Percentiles rank a stretch among this genome's conserved stretches.
phyloP scores from a whole-genome alignment of 2,329 filamentous ascomycete genomes.

The Colletotrichum cuscutae region DNA sequence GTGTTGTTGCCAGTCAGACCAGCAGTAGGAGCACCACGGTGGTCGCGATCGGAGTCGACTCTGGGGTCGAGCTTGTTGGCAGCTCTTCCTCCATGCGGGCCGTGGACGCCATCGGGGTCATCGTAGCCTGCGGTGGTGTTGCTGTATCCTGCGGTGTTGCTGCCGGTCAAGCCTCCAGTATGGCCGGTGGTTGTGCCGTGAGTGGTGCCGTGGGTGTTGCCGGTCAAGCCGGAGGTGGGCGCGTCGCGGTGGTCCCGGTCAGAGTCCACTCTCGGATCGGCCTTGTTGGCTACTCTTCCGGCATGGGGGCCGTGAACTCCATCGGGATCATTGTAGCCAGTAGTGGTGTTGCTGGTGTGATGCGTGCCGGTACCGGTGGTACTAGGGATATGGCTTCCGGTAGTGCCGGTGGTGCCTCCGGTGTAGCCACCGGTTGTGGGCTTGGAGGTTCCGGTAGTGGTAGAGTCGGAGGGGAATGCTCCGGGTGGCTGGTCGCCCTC shows the following conservation, averaged over 20 bases:
- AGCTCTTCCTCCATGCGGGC: conserved; percentile 49
- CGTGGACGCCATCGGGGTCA: conserved; percentile 38
- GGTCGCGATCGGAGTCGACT: conserved; percentile 56
- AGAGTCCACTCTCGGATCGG: conserved; percentile 60
- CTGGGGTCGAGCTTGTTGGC: conserved; percentile 60
- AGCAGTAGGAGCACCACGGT: conserved; percentile 20
- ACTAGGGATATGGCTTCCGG: neutral
- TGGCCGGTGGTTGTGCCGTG: conserved; percentile 53
- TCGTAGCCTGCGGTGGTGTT: conserved; percentile 16
- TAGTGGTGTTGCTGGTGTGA: conserved; percentile 7
- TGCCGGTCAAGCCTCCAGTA: conserved; percentile 38
- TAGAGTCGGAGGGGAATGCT: conserved; percentile 27
- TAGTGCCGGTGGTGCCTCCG: conserved; percentile 12
- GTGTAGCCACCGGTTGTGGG: conserved; percentile 10
- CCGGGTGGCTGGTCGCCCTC: conserved; percentile 22
- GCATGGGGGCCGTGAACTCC: conserved; percentile 47
- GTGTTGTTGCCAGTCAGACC: conserved; percentile 14
- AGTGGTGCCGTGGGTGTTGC: conserved; percentile 42
- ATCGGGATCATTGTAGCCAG: conserved; percentile 27
- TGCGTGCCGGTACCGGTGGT: neutral
- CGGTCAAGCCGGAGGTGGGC: conserved; percentile 23
- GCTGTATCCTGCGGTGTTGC: neutral
- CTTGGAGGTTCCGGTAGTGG: conserved; percentile 13
- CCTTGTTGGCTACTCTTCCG: conserved; percentile 53
- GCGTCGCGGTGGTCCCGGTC: conserved; percentile 48